Conservation (phyloP, 345 rosid genomes). For the Sonneratia alba region DNA sequence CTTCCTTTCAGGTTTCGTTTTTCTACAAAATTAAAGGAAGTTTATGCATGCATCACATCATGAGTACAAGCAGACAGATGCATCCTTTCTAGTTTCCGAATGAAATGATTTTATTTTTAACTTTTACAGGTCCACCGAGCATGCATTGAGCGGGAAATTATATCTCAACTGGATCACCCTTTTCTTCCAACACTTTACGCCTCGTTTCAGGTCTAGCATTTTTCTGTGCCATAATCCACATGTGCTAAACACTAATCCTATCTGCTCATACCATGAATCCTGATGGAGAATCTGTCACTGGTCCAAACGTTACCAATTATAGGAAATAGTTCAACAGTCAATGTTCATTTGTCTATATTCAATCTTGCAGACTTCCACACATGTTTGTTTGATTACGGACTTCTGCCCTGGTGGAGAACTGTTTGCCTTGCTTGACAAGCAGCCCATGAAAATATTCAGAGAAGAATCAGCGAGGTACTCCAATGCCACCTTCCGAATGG, state of each 20-base stretch:
- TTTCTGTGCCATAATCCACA: too few relatives aligned
- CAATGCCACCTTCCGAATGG: not conserved
- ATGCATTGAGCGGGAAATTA: constrained; percentile 87
- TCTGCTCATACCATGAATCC: constrained; percentile 3
- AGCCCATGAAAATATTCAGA: constrained; percentile 76
- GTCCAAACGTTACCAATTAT: not conserved
- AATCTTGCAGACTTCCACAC: constrained; percentile 77
- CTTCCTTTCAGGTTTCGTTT: not conserved
- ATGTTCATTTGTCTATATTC: constrained; percentile 10
- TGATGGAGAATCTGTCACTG: too few relatives aligned
- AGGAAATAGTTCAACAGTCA: not conserved
- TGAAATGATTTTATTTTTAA: not conserved
- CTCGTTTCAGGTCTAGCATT: constrained; percentile 60
- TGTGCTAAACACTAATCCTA: too few relatives aligned
- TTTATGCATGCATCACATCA: not conserved
- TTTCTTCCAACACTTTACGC: constrained; percentile 83
- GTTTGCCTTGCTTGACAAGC: constrained; percentile 79
- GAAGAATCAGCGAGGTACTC: constrained; percentile 85
- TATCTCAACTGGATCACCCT: constrained; percentile 84
- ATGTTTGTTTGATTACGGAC: constrained; percentile 91
- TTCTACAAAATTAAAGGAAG: not conserved
- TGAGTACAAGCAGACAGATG: not conserved
- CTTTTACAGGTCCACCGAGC: constrained; percentile 66
- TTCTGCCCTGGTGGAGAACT: constrained; percentile 96
- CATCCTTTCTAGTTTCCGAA: not conserved